Base-by-base conservation (phyloP, 2,329 filamentous ascomycete genomes). In the Fusarium chuoi region DNA sequence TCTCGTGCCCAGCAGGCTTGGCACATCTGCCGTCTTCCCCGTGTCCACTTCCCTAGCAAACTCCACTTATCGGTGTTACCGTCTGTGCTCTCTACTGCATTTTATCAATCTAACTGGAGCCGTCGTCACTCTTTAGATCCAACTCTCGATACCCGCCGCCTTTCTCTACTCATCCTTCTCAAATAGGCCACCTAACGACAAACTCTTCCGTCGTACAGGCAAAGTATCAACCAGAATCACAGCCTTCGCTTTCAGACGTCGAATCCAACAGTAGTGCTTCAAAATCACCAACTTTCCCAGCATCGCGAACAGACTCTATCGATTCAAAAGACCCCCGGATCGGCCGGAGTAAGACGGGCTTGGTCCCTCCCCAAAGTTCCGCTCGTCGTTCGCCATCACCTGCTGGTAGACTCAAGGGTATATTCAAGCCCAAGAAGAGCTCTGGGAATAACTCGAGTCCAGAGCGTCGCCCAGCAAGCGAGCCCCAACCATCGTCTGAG, bases 151-250 rank as follows among this genome's bases (percentile, higher is more conserved):
- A 79, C 44, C 65, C 74, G 61, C 75, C 73, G 56, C 75, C 77
- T 70, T 73, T 79, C 65, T 89, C 88, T 48, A 84, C 88, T 35
- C 89, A 90, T 80, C 88, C 90, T 60, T 92, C 92, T 39, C 91
- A 93, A 77, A 87, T 89, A 78, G 90, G 90, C 71, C 90, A 92
- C 80, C 85, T 92, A 68, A 93, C 92, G 55, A 89, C 90, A 39
- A 92, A 91, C 36, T 93, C 92, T 28, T 90, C 92, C 38, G 82
- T 92, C 66, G 87, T 93, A 57, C 90, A 91, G 77, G 87, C 89
- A 55, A 85, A 84, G 30, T 87, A 88, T 73, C 78, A 87, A 39
- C 59, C 69, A 15, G 76, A 78, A 45, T 71, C 71, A 14, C 74
- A 77, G 33, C 64, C 73, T n/a, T 61, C 68, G 24, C 46, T 44